A percentile compares a stretch with the other conserved stretches of the same genome.
Conservation (phyloP, 2,329 filamentous ascomycete genomes). For the Aspergillus pseudotamarii region DNA sequence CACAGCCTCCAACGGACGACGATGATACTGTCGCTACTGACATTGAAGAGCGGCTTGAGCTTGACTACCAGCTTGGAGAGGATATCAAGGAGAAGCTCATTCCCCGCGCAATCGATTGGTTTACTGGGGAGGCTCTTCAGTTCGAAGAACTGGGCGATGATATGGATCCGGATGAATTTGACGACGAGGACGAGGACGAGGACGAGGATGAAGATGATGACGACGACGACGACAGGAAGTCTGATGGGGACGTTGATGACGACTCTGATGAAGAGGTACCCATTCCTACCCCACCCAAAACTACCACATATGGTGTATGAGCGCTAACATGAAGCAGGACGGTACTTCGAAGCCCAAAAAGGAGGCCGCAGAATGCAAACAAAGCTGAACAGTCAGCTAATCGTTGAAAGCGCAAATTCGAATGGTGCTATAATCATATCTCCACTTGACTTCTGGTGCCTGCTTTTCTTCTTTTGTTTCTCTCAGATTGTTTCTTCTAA, state of each 20-base stretch:
- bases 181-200: slow-evolving; percentile 91
- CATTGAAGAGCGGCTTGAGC: slow-evolving; percentile 95
- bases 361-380: slow-evolving; percentile 94
- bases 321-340: slow-evolving; percentile 60
- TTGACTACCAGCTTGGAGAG: slow-evolving; percentile 98
- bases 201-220: slow-evolving; percentile 78
- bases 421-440: background rate
- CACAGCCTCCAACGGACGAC: slow-evolving; percentile 77
- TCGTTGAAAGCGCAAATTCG: background rate
- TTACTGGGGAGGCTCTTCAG: slow-evolving; percentile 95
- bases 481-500: slow-evolving; percentile 25
- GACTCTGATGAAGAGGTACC: slow-evolving; percentile 59
- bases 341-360: slow-evolving; percentile 89
- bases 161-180: slow-evolving; percentile 77
- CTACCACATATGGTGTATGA: slow-evolving; percentile 4
- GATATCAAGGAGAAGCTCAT: slow-evolving; percentile 99
- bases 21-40: slow-evolving; percentile 74
- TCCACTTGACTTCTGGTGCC: background rate
- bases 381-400: slow-evolving; percentile 64
- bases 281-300: background rate
- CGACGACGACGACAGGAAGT: slow-evolving; percentile 81
- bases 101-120: slow-evolving; percentile 98
- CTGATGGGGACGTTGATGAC: slow-evolving; percentile 62
- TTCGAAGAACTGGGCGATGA: slow-evolving; percentile 93
- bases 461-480: slow-evolving; percentile 16